A percentile compares a stretch with the other conserved stretches of the same genome.
Conservation (phyloP, 352 stramenopile species). For the Pythium pectinolyticum region DNA sequence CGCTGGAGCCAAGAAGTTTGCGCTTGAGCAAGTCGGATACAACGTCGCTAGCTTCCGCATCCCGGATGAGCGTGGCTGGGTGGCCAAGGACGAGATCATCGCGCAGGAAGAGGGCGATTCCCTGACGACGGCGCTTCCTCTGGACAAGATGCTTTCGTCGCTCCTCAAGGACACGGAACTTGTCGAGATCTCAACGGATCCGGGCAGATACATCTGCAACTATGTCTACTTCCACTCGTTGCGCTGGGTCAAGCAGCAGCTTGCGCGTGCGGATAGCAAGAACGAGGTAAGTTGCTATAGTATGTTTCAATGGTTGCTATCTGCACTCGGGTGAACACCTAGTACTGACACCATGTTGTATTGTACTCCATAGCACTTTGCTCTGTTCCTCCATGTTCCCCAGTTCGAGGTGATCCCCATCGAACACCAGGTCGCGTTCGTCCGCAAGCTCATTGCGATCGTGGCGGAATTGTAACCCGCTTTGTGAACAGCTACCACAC, state of each 20-base stretch:
- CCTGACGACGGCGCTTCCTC: slow-evolving; percentile 50
- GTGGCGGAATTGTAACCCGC: slow-evolving; percentile 37
- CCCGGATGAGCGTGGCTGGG: slow-evolving; percentile 71
- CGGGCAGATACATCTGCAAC: slow-evolving; percentile 86
- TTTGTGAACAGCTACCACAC: background rate
- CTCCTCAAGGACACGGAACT: slow-evolving; percentile 36
- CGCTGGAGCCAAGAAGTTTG: slow-evolving; percentile 42
- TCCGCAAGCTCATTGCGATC: slow-evolving; percentile 57
- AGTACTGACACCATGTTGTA: background rate
- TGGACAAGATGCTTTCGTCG: slow-evolving; percentile 53
- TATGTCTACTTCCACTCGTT: slow-evolving; percentile 84
- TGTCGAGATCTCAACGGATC: slow-evolving; percentile 63
- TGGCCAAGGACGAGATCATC: slow-evolving; percentile 59
- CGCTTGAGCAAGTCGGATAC: slow-evolving; percentile 71
- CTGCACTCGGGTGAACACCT: background rate
- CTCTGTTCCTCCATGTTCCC: slow-evolving; percentile 80
- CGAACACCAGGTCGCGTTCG: slow-evolving; percentile 62
- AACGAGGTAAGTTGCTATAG: slow-evolving; percentile 25
- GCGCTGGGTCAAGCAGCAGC: slow-evolving; percentile 50
- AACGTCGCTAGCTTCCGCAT: slow-evolving; percentile 83
- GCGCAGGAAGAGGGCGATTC: slow-evolving; percentile 40
- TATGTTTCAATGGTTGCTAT: background rate
- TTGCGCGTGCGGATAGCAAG: slow-evolving; percentile 27
- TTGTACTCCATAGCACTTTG: slow-evolving; percentile 39
- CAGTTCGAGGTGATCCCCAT: slow-evolving; percentile 54